Base-by-base conservation (phyloP, 257 asterid species). In the Fraxinus excelsior region DNA sequence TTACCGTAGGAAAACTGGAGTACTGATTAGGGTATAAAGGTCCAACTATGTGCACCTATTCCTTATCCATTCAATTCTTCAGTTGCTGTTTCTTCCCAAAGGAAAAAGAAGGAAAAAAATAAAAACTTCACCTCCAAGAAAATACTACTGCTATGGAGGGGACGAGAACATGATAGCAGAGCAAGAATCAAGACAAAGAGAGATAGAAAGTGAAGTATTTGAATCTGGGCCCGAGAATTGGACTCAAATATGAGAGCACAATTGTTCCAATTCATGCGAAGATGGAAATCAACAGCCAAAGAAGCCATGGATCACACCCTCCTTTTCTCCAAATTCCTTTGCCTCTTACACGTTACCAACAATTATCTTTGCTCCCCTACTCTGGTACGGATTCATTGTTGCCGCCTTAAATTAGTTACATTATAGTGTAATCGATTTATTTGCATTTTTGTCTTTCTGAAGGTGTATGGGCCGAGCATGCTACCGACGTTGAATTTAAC, bases 391-490 rank as follows among this genome's bases (percentile, higher is more conserved):
- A 38, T 71, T 10, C 80, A 44, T 58, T 7, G 3, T 23, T 58
- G 31, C 31, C 28, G 26, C 66, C 66, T 58, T 58, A 58, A n/a
- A n/a, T 58, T 58, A 21, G 66, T 21, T 21, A 23, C 66, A 58
- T n/a, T 58, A 58, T 23, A 21, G n/a, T 35, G 11, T 16, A 35
- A 19, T 58, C 26, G 14, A 23, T 38, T 16, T 23, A 23, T 71
- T 74, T 23, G 31, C 31, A 26, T 82, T 13, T 38, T 78, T 64
- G 37, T 37, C 29, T 23, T 58, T 32, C 19, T 73, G 68, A 49
- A 94, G 98, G 98, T 89, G 31, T 90, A 89, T 76, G 99, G 99
- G 19, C 97, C 99, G 60, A 93, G 97, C 85, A 94, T 95, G 99
- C 87, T 95, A 1, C 99, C 99, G 44, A 91, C 98, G 1, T 32